These are phyloP conservation scores for Acrocalymma vagum DNA, from an alignment of 2,329 filamentous ascomycete genomes.

Conservation along the genomic window DNA sequence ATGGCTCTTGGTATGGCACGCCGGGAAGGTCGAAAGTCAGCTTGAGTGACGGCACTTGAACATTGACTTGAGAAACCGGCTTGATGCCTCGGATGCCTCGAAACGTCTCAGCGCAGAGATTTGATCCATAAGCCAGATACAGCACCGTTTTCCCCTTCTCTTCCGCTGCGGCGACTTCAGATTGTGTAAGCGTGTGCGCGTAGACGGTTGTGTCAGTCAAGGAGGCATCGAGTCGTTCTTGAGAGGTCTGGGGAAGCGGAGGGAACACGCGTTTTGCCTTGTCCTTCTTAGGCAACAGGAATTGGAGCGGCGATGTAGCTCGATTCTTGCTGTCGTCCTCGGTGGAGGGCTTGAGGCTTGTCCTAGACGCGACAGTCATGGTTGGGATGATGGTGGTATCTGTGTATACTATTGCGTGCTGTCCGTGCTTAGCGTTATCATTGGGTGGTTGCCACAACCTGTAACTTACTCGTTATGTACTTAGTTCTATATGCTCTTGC, in stretches of 20 bases:
- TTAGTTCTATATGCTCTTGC: too few relatives aligned
- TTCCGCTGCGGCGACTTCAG: constrained; percentile 14
- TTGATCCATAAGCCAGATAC: constrained; percentile 82
- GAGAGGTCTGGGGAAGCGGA: constrained; percentile 28
- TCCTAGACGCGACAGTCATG: too few relatives aligned
- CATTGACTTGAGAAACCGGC: constrained; percentile 82
- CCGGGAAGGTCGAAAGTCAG: constrained; percentile 88
- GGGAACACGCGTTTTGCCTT: constrained; percentile 23
- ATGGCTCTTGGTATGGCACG: constrained; percentile 86
- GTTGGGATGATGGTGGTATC: too few relatives aligned
- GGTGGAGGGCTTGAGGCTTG: too few relatives aligned
- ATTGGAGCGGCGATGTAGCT: too few relatives aligned
- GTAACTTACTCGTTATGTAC: too few relatives aligned
- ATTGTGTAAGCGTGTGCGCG: constrained; percentile 20
- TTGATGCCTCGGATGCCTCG: constrained; percentile 78
- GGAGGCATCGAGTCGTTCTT: constrained; percentile 42
- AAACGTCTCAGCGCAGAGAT: constrained; percentile 83
- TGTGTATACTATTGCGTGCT: too few relatives aligned
- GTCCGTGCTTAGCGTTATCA: too few relatives aligned
- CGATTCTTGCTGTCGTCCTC: too few relatives aligned
- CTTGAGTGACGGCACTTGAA: constrained; percentile 78
- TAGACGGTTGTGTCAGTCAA: constrained; percentile 36
- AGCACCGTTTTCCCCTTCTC: constrained; percentile 47
- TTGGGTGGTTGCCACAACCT: too few relatives aligned
- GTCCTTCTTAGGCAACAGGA: too few relatives aligned